Percentiles rank a stretch among this genome's conserved stretches.
phyloP scores from a whole-genome alignment of 108 stramenopile species.

The Nitzschia sp. region DNA sequence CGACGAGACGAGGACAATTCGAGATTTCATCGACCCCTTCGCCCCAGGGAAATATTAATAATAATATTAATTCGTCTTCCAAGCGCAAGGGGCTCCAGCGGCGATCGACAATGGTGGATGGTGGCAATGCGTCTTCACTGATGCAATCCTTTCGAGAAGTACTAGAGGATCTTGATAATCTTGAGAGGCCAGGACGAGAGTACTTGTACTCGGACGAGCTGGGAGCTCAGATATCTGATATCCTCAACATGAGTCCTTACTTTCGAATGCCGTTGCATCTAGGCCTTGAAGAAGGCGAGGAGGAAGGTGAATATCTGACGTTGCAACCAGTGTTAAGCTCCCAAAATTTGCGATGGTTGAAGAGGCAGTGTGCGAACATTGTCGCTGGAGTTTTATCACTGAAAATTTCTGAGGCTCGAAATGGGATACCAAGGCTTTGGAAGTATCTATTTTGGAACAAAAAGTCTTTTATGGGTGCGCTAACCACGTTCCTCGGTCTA shows the following conservation, averaged over 20 bases:
- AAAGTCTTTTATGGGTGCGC: not conserved
- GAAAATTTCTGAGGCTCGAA: not conserved
- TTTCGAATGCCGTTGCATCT: not conserved
- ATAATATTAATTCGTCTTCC: no score
- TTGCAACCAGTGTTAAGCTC: constrained; percentile 15
- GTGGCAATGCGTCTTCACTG: not conserved
- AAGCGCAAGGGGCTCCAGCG: no score
- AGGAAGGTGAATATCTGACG: not conserved
- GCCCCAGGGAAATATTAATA: no score
- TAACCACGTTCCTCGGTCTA: not conserved
- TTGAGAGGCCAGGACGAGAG: not conserved
- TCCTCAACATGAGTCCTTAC: not conserved
- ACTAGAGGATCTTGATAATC: constrained; percentile 6
- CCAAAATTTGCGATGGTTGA: constrained; percentile 14
- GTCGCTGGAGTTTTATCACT: not conserved
- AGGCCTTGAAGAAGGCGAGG: not conserved
- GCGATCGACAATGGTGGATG: not conserved
- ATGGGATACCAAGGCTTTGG: not conserved
- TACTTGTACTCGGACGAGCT: not conserved
- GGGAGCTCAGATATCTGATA: not conserved
- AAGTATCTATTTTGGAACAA: constrained; percentile 11
- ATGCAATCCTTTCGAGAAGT: constrained; percentile 11
- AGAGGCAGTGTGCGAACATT: not conserved
- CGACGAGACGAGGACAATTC: no score
- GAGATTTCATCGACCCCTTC: no score